Percentiles rank a stretch among this genome's conserved stretches.
These are phyloP conservation scores for Penicillium sp. DNA, from an alignment of 2,329 filamentous ascomycete genomes.

Conservation along the genomic window DNA sequence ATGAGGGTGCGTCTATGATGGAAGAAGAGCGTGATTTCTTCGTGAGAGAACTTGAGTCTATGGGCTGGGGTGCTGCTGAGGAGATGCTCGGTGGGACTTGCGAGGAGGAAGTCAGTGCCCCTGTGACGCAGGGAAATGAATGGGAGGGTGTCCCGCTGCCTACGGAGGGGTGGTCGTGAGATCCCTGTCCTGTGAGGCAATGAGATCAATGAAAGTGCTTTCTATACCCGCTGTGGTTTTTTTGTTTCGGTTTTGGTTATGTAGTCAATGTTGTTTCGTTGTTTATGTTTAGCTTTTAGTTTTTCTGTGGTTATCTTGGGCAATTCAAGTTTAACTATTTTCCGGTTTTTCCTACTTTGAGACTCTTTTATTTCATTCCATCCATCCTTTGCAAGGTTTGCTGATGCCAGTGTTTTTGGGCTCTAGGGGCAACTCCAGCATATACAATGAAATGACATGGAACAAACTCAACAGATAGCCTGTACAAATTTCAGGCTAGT, in stretches of 20 bases:
- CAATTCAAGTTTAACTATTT: neutral
- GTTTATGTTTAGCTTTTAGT: neutral
- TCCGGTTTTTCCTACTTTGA: neutral
- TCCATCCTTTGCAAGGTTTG: neutral
- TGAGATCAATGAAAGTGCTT: constrained; percentile 9
- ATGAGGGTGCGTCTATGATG: constrained; percentile 54
- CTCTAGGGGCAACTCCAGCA: neutral
- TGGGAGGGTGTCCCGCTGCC: constrained; percentile 38
- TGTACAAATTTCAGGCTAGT: too few relatives aligned
- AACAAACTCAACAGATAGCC: too few relatives aligned
- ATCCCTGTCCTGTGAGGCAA: neutral
- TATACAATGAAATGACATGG: too few relatives aligned
- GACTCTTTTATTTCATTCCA: neutral
- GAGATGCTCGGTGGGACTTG: constrained; percentile 31
- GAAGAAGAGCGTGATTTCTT: constrained; percentile 79
- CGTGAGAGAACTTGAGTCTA: constrained; percentile 69
- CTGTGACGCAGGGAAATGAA: constrained; percentile 26
- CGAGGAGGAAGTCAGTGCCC: neutral
- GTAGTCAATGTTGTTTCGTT: neutral
- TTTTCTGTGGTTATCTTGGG: neutral
- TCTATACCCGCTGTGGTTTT: constrained; percentile 1
- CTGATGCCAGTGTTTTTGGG: neutral
- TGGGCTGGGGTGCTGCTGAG: constrained; percentile 53
- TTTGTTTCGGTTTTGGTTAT: neutral
- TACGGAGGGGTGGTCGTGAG: constrained; percentile 33